These are phyloP conservation scores for Parathielavia hyrcaniae DNA, from an alignment of 495 filamentous ascomycete genomes.

Conservation along the genomic window DNA sequence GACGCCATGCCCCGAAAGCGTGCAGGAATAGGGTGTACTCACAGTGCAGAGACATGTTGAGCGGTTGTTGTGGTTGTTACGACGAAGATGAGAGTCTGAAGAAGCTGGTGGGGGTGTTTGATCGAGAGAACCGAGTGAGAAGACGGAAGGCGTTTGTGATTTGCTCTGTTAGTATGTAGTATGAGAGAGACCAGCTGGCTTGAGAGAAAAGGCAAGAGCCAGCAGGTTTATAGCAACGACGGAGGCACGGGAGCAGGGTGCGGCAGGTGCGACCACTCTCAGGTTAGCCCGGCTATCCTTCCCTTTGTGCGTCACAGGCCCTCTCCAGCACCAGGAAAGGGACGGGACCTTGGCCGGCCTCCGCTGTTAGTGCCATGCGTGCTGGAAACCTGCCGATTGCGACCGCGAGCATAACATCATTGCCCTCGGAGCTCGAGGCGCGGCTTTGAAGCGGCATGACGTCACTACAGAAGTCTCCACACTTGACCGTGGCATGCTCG, in stretches of 20 bases:
- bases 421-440: constrained; percentile 26
- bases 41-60: constrained; percentile 54
- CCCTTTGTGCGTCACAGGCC: constrained; percentile 32
- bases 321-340: constrained; percentile 8
- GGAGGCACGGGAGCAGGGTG: constrained; percentile 6
- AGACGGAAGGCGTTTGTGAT: constrained; percentile 3
- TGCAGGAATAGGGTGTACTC: constrained; percentile 25
- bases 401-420: constrained; percentile 25
- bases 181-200: neutral
- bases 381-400: constrained; percentile 4
- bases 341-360: neutral
- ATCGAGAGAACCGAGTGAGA: constrained; percentile 1
- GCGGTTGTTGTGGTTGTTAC: constrained; percentile 26
- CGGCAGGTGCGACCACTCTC: neutral
- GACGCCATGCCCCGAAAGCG: neutral
- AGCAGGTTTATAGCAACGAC: constrained; percentile 19
- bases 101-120: constrained; percentile 6
- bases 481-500: constrained; percentile 14
- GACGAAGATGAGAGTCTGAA: neutral
- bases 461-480: constrained; percentile 28
- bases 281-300: neutral
- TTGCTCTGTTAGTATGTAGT: constrained; percentile 11
- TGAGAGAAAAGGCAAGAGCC: constrained; percentile 11
- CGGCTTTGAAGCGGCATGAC: constrained; percentile 30
- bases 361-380: constrained; percentile 10